Evolutionary conservation across 495 filamentous ascomycete genomes (phyloP), one percentile per base, ranked within the genome.

Genomic region (Corynascus novoguineensis): DNA sequence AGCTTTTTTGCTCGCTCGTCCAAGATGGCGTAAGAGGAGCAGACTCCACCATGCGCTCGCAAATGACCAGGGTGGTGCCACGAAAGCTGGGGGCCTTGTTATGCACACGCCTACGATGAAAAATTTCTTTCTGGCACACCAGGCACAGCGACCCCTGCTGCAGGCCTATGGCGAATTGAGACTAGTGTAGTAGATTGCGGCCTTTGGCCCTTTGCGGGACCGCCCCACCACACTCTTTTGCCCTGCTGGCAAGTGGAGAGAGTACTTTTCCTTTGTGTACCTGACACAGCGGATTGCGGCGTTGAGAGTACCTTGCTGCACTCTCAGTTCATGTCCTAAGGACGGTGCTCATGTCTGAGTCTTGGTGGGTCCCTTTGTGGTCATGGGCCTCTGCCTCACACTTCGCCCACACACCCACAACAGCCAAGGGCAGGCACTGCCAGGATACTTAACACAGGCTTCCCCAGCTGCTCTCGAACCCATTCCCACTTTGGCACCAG

Each of bases 1-100:
- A 22, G 28, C 15, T n/a, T n/a, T n/a, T n/a, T n/a, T n/a, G n/a
- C n/a, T 15, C 34, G 7, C 31, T 27, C 35, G 12, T 59, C 61
- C 58, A 57, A 54, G 56, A 55, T 63, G 58, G 52, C 62, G 59
- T 59, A 56, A 64, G 58, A 22, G 55, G 38, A 38, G 28, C 29
- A 41, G 56, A 42, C 61, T 62, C 67, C 61, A 64, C 61, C 54
- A 53, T 42, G 40, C 42, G 58, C 58, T 61, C 60, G 63, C 60
- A 63, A 64, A 60, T 53, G 60, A 63, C 63, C 59, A 64, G 58
- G 59, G 61, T 70, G 67, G 67, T 70, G 67, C 65, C 67, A 70
- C 67, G 60, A 68, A 53, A 59, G n/a, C n/a, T n/a, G n/a, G n/a
- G 60, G 63, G 41, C 63, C 65, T 64, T 61, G 61, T 37, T 70